Conservation (phyloP, 2,329 filamentous ascomycete genomes). For the Lizonia empirigonia region DNA sequence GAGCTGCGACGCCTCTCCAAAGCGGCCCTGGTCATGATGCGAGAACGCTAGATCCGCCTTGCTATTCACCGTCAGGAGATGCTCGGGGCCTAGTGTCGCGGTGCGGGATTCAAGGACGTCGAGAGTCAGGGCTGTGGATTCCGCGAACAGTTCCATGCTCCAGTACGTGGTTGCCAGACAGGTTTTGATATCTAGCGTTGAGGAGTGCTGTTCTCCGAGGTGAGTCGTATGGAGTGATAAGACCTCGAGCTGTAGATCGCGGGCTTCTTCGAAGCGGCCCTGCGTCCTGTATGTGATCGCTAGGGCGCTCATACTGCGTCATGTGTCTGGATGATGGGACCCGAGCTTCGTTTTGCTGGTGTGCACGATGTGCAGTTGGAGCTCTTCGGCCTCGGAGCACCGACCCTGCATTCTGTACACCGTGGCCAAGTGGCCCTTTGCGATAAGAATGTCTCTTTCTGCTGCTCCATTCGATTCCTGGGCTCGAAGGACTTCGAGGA, state of each 20-base stretch:
- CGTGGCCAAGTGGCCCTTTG: neutral
- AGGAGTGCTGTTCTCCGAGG: neutral
- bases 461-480: neutral
- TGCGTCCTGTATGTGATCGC: neutral
- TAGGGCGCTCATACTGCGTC: neutral
- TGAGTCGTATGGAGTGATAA: neutral
- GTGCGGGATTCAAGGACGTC: neutral
- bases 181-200: conserved; percentile 3
- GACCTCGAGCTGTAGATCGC: neutral
- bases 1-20: conserved; percentile 8
- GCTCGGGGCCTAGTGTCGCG: conserved; percentile 1
- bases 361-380: neutral
- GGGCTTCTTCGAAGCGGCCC: conserved; percentile 2
- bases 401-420: neutral
- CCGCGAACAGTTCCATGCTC: neutral
- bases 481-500: neutral
- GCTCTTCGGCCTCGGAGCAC: neutral
- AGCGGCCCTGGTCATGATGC: neutral
- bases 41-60: conserved; percentile 1
- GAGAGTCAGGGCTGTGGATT: neutral
- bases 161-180: neutral
- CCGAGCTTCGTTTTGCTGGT: neutral
- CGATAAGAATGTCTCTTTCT: neutral
- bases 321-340: neutral
- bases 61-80: conserved; percentile 5